A percentile compares a stretch with the other conserved stretches of the same genome.
phyloP scores from a whole-genome alignment of 768 basidiomycete species.

The Lactarius deliciosus region DNA sequence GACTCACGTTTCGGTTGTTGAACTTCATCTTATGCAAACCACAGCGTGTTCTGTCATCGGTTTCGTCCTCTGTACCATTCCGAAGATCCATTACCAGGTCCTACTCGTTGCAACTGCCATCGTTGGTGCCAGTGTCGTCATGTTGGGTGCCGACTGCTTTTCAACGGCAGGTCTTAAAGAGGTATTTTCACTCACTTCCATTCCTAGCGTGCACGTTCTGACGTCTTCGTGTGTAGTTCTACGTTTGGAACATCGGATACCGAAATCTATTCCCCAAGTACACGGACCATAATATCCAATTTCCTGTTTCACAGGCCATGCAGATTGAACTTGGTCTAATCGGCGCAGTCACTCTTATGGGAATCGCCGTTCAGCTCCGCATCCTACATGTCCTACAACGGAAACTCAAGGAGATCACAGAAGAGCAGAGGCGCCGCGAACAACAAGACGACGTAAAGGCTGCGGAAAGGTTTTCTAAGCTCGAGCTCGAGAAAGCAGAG shows the following conservation, averaged over 20 bases:
- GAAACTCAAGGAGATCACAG: constrained; percentile 76
- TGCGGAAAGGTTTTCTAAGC: constrained; percentile 61
- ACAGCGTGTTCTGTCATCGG: constrained; percentile 70
- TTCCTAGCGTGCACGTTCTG: constrained; percentile 13
- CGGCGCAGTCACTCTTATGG: constrained; percentile 80
- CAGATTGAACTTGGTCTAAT: constrained; percentile 90
- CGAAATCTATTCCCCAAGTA: constrained; percentile 76
- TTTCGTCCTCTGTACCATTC: constrained; percentile 82
- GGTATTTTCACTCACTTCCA: constrained; percentile 41
- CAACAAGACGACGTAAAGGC: constrained; percentile 75
- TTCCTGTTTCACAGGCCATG: constrained; percentile 88
- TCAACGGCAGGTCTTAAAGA: constrained; percentile 92
- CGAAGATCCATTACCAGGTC: constrained; percentile 84
- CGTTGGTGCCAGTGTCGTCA: constrained; percentile 88
- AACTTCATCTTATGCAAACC: constrained; percentile 30
- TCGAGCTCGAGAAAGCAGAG: constrained; percentile 68
- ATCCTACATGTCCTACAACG: constrained; percentile 77
- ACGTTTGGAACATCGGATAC: constrained; percentile 94
- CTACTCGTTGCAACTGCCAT: constrained; percentile 84
- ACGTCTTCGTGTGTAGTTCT: constrained; percentile 64
- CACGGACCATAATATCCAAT: constrained; percentile 60
- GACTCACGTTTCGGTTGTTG: constrained; percentile 21
- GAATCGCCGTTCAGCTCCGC: constrained; percentile 86
- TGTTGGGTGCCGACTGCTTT: constrained; percentile 92
- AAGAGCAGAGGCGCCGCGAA: constrained; percentile 70